Base-by-base conservation (phyloP, 331 rosid species). In the Ulmus americana region DNA sequence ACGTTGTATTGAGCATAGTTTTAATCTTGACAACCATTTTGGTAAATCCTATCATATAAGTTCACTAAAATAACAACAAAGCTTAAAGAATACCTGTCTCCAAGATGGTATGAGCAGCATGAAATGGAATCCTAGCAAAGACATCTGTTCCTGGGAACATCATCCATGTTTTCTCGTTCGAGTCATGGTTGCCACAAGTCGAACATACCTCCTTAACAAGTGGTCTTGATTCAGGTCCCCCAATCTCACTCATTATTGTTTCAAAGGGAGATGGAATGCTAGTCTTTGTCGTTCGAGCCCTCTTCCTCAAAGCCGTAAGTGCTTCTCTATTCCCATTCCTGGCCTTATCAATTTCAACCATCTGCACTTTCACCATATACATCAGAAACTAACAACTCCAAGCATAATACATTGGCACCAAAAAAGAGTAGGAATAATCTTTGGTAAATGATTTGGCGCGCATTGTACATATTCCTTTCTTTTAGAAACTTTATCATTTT, bases 291-390 rank as follows among this genome's bases (percentile, higher is more conserved):
- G 96, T 92, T 48, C 81, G 81, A 39, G 98, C 98, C 72, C 80
- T 80, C 83, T 61, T 89, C 78, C 96, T 85, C 68, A 89, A 58
- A 54, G 91, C 86, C 51, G 95, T 85, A 61, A 86, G 83, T 41
- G 98, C 96, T 85, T 92, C 95, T 62, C 98, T 82, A 38, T 85
- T 85, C 73, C 90, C 91, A 74, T 86, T 92, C 74, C 95, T 85
- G 78, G 82, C 58, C 83, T 75, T 82, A 78, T 89, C 95, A 58
- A 70, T 89, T 79, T 92, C 97, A 62, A 92, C 85, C 69, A 82
- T 59, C 97, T 89, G 80, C 44, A 71, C 15, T 55, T 72, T 67
- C 53, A 39, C 22, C 68, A 71, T 14, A 61, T 39, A 13, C 22
- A 39, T 56, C 50, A 58, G 28, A 39, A 60, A 14, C 55, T 10